phyloP scores from a whole-genome alignment of 2,329 filamentous ascomycete species.

The Plectosphaerella cucumerina region DNA sequence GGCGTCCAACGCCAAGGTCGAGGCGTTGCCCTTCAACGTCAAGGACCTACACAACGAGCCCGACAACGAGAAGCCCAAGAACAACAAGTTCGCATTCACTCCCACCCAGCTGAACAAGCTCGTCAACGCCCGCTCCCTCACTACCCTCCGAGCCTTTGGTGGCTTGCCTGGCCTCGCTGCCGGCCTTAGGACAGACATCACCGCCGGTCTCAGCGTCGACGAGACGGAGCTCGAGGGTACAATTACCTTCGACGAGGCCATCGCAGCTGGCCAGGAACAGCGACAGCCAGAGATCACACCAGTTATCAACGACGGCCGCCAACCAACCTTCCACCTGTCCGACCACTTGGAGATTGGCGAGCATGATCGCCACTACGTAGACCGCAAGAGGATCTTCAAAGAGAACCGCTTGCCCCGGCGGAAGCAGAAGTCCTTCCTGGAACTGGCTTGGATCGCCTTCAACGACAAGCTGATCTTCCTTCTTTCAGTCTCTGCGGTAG shows the following conservation, averaged over 20 bases:
- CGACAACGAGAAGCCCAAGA: conserved; percentile 11
- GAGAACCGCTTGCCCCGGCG: conserved; percentile 65
- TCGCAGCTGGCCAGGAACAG: conserved; percentile 28
- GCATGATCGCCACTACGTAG: conserved; percentile 35
- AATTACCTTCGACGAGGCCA: conserved; percentile 46
- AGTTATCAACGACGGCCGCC: conserved; percentile 11
- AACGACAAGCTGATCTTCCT: conserved; percentile 78
- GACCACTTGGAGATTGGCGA: conserved; percentile 20
- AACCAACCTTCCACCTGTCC: conserved; percentile 18
- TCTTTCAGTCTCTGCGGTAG: conserved; percentile 65
- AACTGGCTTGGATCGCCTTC: conserved; percentile 74
- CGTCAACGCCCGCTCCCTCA: conserved; percentile 42
- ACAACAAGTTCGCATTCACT: conserved; percentile 50
- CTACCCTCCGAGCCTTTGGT: conserved; percentile 47
- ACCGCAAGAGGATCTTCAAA: conserved; percentile 67
- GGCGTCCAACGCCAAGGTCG: background rate
- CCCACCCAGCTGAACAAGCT: conserved; percentile 50
- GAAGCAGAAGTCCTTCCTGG: conserved; percentile 65
- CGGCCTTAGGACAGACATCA: conserved; percentile 44
- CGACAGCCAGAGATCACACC: conserved; percentile 19
- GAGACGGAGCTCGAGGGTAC: conserved; percentile 40
- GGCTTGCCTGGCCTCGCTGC: conserved; percentile 47
- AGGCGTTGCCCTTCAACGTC: background rate
- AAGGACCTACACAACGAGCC: conserved; percentile 5
- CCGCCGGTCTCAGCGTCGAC: conserved; percentile 44